Percentiles rank a stretch among this genome's conserved stretches.
Evolutionary conservation across 2,329 filamentous ascomycete genomes (phyloP).

Genomic region (Sclerotinia borealis): DNA sequence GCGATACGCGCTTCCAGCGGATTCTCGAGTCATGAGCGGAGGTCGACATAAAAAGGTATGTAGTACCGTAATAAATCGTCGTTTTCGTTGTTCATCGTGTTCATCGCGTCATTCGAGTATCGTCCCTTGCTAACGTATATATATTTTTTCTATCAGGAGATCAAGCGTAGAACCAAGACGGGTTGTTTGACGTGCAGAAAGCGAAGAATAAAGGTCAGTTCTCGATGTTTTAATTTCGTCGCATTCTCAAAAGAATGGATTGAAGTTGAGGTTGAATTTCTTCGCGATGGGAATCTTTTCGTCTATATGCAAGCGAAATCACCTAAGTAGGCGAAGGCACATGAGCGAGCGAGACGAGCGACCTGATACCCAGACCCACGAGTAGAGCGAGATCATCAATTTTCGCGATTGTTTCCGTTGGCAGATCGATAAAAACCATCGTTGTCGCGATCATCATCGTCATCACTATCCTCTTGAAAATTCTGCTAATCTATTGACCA

Average conservation of each 20-base stretch:
- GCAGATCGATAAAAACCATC: constrained; percentile 1
- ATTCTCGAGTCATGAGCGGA: constrained; percentile 50
- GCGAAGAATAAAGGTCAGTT: constrained; percentile 66
- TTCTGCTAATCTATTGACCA: constrained; percentile 36
- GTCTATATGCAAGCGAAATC: constrained; percentile 34
- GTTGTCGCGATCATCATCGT: neutral
- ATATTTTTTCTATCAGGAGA: constrained; percentile 45
- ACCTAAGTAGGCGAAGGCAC: constrained; percentile 34
- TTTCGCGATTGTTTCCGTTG: constrained; percentile 6
- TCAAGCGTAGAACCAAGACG: constrained; percentile 69
- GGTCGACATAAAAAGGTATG: constrained; percentile 51
- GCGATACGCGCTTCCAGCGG: constrained; percentile 51
- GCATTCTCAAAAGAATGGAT: constrained; percentile 22
- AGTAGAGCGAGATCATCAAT: constrained; percentile 11
- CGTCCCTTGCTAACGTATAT: constrained; percentile 24
- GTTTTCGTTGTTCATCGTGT: constrained; percentile 2
- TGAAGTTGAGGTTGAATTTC: constrained; percentile 24
- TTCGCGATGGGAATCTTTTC: constrained; percentile 32
- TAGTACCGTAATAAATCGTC: neutral
- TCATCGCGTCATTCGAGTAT: constrained; percentile 9
- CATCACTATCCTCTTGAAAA: constrained; percentile 8
- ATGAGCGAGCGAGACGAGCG: constrained; percentile 26
- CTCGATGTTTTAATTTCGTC: constrained; percentile 18
- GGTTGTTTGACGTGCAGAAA: constrained; percentile 62
- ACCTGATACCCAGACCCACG: constrained; percentile 12